Conservation (phyloP, 1,284 basidiomycete species). For the Moesziomyces parantarcticus region DNA sequence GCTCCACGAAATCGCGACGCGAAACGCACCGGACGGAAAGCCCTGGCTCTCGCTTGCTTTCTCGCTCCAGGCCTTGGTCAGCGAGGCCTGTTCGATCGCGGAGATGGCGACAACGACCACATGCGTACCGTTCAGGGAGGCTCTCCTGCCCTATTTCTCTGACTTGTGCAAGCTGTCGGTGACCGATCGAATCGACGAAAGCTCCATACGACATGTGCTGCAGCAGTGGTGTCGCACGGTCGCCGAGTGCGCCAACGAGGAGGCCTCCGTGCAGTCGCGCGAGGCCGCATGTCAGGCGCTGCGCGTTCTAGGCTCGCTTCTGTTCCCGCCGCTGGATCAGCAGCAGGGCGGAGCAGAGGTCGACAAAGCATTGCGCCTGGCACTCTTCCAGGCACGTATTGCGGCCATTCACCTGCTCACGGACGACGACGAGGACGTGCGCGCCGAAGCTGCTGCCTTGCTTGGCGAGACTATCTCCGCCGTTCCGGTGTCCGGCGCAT, state of each 20-base stretch:
- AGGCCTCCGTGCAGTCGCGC: conserved; percentile 47
- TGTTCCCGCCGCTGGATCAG: conserved; percentile 19
- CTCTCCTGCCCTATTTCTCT: conserved; percentile 49
- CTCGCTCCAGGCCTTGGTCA: conserved; percentile 1
- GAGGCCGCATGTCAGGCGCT: conserved; percentile 37
- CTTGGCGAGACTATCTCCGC: conserved; percentile 37
- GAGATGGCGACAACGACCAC: conserved; percentile 22
- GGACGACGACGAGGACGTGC: conserved; percentile 53
- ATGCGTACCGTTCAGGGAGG: conserved; percentile 47
- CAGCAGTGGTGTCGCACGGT: conserved; percentile 30
- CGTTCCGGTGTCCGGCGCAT: neutral
- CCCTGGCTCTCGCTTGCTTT: conserved; percentile 18
- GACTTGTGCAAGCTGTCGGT: conserved; percentile 32
- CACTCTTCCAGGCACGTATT: conserved; percentile 37
- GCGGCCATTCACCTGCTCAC: conserved; percentile 45
- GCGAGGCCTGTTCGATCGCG: conserved; percentile 17
- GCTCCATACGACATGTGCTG: conserved; percentile 2
- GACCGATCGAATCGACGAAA: neutral
- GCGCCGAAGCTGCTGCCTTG: conserved; percentile 47
- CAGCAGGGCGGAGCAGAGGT: neutral
- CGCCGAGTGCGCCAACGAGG: conserved; percentile 36
- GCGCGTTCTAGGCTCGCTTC: conserved; percentile 22
- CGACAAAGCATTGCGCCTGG: neutral
- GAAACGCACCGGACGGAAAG: conserved; percentile 4
- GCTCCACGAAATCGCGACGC: conserved; percentile 21